Percentiles rank a stretch among this genome's conserved stretches.
These are phyloP conservation scores for Tetrahymena thermophila DNA, from an alignment of 73 alveolate genomes.

Conservation along the genomic window DNA sequence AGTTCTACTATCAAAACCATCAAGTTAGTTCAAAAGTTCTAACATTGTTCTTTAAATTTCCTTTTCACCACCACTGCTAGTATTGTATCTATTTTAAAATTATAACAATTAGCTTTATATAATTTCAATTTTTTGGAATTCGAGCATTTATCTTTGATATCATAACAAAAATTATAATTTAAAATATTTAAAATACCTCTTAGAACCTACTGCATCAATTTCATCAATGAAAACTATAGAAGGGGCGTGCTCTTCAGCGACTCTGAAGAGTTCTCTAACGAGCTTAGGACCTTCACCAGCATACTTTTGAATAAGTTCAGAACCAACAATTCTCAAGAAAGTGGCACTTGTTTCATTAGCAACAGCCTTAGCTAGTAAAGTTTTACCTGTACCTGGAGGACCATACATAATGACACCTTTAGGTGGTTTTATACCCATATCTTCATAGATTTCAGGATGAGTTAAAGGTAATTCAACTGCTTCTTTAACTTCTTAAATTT, in stretches of 20 bases:
- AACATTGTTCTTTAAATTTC: conserved; percentile 99
- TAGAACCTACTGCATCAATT: conserved; percentile 99
- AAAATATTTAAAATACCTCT: conserved; percentile 34
- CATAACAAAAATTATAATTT: not conserved
- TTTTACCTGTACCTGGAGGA: conserved; percentile 99
- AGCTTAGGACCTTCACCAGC: conserved; percentile 95
- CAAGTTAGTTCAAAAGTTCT: conserved; percentile 97
- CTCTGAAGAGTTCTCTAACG: conserved; percentile 90
- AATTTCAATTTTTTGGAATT: no score
- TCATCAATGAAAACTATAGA: conserved; percentile 98
- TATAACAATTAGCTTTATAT: not conserved
- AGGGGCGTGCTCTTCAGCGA: conserved; percentile 99
- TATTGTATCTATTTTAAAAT: conserved; percentile 68
- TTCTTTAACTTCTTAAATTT: conserved; percentile 91
- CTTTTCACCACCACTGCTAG: conserved; percentile 97
- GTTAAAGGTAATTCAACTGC: conserved; percentile 98
- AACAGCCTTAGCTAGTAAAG: conserved; percentile 98
- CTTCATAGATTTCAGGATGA: conserved; percentile 99
- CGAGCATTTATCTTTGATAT: no score
- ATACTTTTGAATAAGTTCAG: conserved; percentile 96
- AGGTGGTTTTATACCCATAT: conserved; percentile 98
- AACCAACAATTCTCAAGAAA: conserved; percentile 97
- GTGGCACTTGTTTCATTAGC: conserved; percentile 99
- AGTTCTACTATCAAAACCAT: conserved; percentile 97
- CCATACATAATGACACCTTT: conserved; percentile 97